Conservation (phyloP, 306 rosid genomes). For the Prinsepia uniflora region DNA sequence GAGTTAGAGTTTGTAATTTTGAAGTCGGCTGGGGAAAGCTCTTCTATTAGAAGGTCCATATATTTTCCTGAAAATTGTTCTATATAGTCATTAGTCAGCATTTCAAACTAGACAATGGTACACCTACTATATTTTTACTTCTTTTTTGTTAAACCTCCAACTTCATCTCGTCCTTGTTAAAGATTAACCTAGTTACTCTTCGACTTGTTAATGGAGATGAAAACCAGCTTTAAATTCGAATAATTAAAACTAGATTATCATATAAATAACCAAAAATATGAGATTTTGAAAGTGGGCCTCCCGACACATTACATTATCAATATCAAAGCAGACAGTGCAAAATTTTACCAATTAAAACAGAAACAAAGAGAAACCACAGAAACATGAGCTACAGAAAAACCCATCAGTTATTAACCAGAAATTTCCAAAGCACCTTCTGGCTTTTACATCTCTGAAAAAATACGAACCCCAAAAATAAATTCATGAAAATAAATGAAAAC, state of each 20-base stretch:
- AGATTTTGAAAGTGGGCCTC: conserved; percentile 1
- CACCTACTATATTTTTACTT: neutral
- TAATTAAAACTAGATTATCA: neutral
- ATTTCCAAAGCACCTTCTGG: neutral
- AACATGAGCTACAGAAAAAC: neutral
- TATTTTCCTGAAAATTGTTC: conserved; percentile 19
- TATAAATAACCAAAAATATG: neutral
- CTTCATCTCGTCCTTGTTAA: neutral
- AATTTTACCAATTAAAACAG: neutral
- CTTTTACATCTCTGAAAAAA: neutral
- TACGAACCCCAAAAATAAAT: neutral
- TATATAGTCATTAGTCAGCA: conserved; percentile 16
- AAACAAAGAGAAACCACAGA: neutral
- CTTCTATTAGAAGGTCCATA: conserved; percentile 30
- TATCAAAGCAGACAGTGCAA: neutral
- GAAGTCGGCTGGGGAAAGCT: conserved; percentile 31
- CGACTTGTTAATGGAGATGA: neutral
- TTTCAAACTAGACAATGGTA: neutral
- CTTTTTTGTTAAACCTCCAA: neutral
- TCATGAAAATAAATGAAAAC: neutral
- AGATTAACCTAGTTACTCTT: neutral
- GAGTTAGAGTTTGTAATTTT: conserved; percentile 24
- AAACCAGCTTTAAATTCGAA: neutral
- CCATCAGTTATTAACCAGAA: neutral
- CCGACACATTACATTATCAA: neutral